Percentiles rank a stretch among this genome's conserved stretches.
phyloP scores from a whole-genome alignment of 805 yeast species.

The Wickerhamiella lipophila region DNA sequence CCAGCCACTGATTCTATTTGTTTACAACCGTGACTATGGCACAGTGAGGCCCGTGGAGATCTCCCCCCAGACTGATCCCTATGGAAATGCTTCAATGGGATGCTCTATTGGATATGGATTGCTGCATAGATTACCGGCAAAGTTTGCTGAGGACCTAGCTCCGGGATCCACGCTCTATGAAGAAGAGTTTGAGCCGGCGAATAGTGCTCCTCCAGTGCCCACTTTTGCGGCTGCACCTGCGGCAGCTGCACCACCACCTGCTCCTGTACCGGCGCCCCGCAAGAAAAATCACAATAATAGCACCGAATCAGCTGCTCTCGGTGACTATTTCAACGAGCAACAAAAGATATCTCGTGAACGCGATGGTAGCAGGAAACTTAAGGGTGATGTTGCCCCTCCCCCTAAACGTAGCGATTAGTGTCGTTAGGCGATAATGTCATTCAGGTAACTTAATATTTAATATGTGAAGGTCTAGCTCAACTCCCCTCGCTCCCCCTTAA shows the following conservation, averaged over 20 bases:
- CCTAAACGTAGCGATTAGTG: background rate
- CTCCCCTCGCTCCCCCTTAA: no score
- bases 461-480: no score
- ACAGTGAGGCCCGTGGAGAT: conserved; percentile 77
- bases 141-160: conserved; percentile 20
- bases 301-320: conserved; percentile 6
- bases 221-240: background rate
- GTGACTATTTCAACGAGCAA: conserved; percentile 22
- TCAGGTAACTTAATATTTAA: no score
- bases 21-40: conserved; percentile 80
- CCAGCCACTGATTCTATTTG: conserved; percentile 39
- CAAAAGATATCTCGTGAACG: conserved; percentile 18
- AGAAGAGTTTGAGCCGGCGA: conserved; percentile 12
- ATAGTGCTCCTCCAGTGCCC: conserved; percentile 5
- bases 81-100: conserved; percentile 76
- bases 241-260: conserved; percentile 10
- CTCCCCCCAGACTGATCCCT: conserved; percentile 60
- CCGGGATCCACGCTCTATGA: conserved; percentile 21
- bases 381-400: conserved; percentile 6
- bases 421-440: no score
- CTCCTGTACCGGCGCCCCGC: conserved; percentile 7
- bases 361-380: conserved; percentile 15
- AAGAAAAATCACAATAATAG: background rate
- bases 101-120: conserved; percentile 93
- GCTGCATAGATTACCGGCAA: conserved; percentile 72